These are phyloP conservation scores for Marasmius sp. DNA, from an alignment of 1,284 basidiomycete genomes.

Conservation along the genomic window DNA sequence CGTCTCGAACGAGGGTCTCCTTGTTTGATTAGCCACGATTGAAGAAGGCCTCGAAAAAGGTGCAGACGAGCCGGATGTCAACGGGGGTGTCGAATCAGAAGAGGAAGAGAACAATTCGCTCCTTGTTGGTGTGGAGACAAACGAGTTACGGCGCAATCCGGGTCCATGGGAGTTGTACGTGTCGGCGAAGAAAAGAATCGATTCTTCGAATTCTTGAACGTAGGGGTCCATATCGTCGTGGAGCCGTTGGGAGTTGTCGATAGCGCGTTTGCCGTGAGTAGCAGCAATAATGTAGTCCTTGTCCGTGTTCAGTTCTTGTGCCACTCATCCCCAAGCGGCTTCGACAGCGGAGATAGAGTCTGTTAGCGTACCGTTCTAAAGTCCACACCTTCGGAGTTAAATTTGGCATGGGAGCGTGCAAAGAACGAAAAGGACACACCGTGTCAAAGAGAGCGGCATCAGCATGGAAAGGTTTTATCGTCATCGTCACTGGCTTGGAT, in stretches of 20 bases:
- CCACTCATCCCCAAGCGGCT: constrained; percentile 77
- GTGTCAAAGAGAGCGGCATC: constrained; percentile 75
- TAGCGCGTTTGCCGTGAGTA: constrained; percentile 74
- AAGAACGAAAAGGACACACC: constrained; percentile 41
- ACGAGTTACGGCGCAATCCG: constrained; percentile 28
- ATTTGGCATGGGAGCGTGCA: not conserved
- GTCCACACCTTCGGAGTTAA: constrained; percentile 17
- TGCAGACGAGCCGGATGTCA: constrained; percentile 32
- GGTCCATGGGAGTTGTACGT: constrained; percentile 50
- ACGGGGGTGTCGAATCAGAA: constrained; percentile 36
- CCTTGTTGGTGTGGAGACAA: constrained; percentile 16
- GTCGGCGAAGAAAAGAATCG: constrained; percentile 73
- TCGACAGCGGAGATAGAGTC: constrained; percentile 78
- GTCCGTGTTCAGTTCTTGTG: constrained; percentile 65
- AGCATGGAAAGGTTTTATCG: constrained; percentile 37
- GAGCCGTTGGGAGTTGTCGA: constrained; percentile 62
- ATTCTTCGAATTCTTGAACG: constrained; percentile 67
- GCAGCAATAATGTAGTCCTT: constrained; percentile 65
- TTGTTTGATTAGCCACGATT: constrained; percentile 31
- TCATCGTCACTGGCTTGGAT: not conserved
- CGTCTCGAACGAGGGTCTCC: constrained; percentile 52
- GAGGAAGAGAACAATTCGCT: constrained; percentile 24
- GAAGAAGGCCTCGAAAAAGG: constrained; percentile 42
- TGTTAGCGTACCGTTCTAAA: constrained; percentile 69
- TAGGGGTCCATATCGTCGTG: constrained; percentile 72